Percentiles rank a stretch among this genome's conserved stretches.
Evolutionary conservation across 2,329 filamentous ascomycete genomes (phyloP).

Genomic region (Colletotrichum limetticola): DNA sequence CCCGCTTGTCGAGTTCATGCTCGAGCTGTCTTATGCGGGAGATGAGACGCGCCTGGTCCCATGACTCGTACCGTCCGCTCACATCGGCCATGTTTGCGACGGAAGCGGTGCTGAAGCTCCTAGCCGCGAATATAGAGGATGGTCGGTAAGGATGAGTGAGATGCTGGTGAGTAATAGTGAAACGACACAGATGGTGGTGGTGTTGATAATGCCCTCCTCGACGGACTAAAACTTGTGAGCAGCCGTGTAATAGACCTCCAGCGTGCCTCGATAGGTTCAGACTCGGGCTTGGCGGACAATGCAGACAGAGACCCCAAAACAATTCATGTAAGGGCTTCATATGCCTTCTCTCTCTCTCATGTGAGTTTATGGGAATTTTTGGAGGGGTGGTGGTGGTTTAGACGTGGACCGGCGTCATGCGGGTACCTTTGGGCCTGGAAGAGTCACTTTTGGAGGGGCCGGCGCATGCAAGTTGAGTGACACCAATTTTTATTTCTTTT

Average conservation of each 20-base stretch:
- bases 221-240: background rate
- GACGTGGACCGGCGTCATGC: slow-evolving; percentile 16
- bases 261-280: slow-evolving; percentile 3
- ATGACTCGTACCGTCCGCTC: slow-evolving; percentile 67
- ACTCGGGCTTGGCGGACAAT: slow-evolving; percentile 8
- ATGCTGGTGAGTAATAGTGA: slow-evolving; percentile 3
- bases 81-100: slow-evolving; percentile 36
- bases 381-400: background rate
- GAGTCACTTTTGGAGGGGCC: slow-evolving; percentile 21
- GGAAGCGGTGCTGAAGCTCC: slow-evolving; percentile 14
- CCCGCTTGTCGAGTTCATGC: slow-evolving; percentile 66
- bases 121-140: background rate
- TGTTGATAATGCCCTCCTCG: background rate
- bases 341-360: slow-evolving; percentile 9
- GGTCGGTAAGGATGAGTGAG: background rate
- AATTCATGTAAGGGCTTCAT: slow-evolving; percentile 25
- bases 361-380: slow-evolving; percentile 18
- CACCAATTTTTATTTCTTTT: background rate
- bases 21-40: slow-evolving; percentile 76
- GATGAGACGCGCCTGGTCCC: slow-evolving; percentile 76
- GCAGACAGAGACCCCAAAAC: slow-evolving; percentile 14
- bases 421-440: slow-evolving; percentile 16
- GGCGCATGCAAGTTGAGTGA: background rate
- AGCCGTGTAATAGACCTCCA: slow-evolving; percentile 11
- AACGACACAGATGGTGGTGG: slow-evolving; percentile 1